phyloP scores from a whole-genome alignment of 306 rosid species.

The Begonia peltatifolia region DNA sequence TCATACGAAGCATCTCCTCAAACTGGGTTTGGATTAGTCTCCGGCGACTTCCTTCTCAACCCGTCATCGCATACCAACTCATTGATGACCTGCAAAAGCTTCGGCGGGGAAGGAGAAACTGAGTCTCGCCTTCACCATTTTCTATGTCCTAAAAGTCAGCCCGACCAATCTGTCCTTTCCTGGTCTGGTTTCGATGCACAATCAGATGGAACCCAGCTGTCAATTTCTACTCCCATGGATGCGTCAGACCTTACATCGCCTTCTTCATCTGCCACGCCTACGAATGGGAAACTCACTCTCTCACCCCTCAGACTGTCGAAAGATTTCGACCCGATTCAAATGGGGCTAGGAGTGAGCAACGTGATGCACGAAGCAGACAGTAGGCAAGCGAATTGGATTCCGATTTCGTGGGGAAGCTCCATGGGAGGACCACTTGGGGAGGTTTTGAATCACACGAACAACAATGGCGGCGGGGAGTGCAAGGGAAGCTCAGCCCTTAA shows the following conservation, averaged over 20 bases:
- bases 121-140: constrained; percentile 56
- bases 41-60: constrained; percentile 55
- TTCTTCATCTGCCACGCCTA: constrained; percentile 39
- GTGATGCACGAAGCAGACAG: constrained; percentile 16
- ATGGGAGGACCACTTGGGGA: constrained; percentile 87
- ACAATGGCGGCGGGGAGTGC: constrained; percentile 18
- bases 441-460: constrained; percentile 52
- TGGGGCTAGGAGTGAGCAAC: constrained; percentile 43
- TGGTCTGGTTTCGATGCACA: constrained; percentile 43
- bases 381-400: constrained; percentile 59
- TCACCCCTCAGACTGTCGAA: constrained; percentile 55
- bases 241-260: constrained; percentile 36
- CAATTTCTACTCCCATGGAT: constrained; percentile 52
- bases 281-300: constrained; percentile 39
- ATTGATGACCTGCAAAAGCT: constrained; percentile 17
- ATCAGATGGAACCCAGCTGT: constrained; percentile 54
- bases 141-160: constrained; percentile 49
- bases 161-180: constrained; percentile 18
- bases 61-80: constrained; percentile 41
- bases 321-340: constrained; percentile 42
- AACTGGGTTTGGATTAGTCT: constrained; percentile 50
- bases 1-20: constrained; percentile 38
- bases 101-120: constrained; percentile 11
- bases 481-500: constrained; percentile 51
- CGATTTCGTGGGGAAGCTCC: constrained; percentile 67